These are phyloP conservation scores for Tolypocladium nubicola DNA, from an alignment of 2,329 filamentous ascomycete species.

Conservation along the genomic window DNA sequence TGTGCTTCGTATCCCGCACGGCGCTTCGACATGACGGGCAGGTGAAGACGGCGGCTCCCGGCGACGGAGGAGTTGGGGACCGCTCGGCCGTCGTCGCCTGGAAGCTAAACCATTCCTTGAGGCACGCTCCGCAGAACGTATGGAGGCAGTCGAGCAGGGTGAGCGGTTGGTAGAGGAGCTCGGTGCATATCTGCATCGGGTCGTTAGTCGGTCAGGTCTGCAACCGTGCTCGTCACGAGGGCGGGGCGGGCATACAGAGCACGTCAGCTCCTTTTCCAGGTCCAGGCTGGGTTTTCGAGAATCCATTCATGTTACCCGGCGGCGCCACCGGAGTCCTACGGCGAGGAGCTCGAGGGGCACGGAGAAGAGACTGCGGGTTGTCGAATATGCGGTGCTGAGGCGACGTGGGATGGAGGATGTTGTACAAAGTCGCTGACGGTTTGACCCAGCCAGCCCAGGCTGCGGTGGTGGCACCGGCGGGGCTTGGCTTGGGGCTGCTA, in stretches of 20 bases:
- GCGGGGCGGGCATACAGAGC: slow-evolving; percentile 57
- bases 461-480: background rate
- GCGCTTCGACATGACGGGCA: slow-evolving; percentile 85
- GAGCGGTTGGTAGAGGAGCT: slow-evolving; percentile 82
- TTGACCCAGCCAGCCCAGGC: too few relatives aligned
- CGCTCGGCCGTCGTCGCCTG: slow-evolving; percentile 53
- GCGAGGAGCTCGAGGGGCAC: slow-evolving; percentile 1
- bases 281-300: slow-evolving; percentile 47
- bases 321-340: background rate
- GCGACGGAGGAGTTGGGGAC: slow-evolving; percentile 35
- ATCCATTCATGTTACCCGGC: slow-evolving; percentile 33
- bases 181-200: slow-evolving; percentile 74
- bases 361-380: background rate
- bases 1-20: slow-evolving; percentile 79
- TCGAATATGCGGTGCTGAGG: background rate
- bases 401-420: background rate
- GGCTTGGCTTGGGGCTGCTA: background rate
- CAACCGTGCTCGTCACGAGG: background rate
- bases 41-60: slow-evolving; percentile 53
- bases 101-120: slow-evolving; percentile 92
- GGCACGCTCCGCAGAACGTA: slow-evolving; percentile 89
- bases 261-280: slow-evolving; percentile 88
- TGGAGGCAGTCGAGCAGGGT: slow-evolving; percentile 89
- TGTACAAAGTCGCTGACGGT: background rate
- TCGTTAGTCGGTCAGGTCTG: slow-evolving; percentile 1